Percentiles rank a stretch among this genome's conserved stretches.
phyloP scores from a whole-genome alignment of 306 rosid species.

The Parietaria judaica region DNA sequence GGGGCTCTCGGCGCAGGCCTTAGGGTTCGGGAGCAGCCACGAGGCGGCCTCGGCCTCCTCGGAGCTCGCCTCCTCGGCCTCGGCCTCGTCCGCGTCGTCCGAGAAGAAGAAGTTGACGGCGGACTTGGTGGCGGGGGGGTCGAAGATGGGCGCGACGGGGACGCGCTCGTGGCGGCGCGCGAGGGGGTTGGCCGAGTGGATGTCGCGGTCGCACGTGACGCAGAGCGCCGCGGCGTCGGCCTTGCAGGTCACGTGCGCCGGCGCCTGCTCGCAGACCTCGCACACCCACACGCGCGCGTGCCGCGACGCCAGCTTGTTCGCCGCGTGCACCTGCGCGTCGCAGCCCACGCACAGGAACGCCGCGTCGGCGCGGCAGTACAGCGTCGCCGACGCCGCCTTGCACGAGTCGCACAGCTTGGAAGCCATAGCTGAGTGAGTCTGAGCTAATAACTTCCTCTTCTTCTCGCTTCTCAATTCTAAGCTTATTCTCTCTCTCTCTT shows the following conservation, averaged over 20 bases:
- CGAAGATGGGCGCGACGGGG: slow-evolving; percentile 49
- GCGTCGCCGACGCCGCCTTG: slow-evolving; percentile 68
- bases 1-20: slow-evolving; percentile 33
- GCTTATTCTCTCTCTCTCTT: background rate
- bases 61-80: slow-evolving; percentile 50
- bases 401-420: slow-evolving; percentile 96
- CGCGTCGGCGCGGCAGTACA: slow-evolving; percentile 86
- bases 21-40: slow-evolving; percentile 70
- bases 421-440: slow-evolving; percentile 34
- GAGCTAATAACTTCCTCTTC: background rate
- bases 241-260: slow-evolving; percentile 86
- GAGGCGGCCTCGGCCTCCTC: slow-evolving; percentile 96
- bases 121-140: slow-evolving; percentile 20
- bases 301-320: slow-evolving; percentile 93
- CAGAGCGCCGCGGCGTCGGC: slow-evolving; percentile 95
- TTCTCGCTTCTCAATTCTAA: no score
- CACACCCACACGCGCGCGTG: slow-evolving; percentile 82
- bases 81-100: slow-evolving; percentile 41
- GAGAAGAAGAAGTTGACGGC: slow-evolving; percentile 41
- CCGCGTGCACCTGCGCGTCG: slow-evolving; percentile 71
- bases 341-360: slow-evolving; percentile 75
- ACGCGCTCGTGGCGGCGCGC: slow-evolving; percentile 83
- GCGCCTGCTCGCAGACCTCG: slow-evolving; percentile 90
- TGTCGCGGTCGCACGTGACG: slow-evolving; percentile 76
- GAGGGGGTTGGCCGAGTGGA: slow-evolving; percentile 92